Base-by-base conservation (phyloP, 2,329 filamentous ascomycete genomes). In the Colletotrichum nymphaeae region DNA sequence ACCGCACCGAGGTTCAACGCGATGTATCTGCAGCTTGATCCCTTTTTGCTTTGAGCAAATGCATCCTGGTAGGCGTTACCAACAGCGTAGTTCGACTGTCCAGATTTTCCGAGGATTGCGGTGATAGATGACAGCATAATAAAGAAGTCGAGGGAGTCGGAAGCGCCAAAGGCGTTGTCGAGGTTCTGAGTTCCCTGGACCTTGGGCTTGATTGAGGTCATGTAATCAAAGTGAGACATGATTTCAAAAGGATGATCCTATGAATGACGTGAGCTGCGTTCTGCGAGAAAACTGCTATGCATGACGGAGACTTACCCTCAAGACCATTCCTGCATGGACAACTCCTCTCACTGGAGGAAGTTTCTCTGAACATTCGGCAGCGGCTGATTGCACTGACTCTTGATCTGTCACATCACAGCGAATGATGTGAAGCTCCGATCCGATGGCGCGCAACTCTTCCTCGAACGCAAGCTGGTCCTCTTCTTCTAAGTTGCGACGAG, bases 311-410 rank as follows among this genome's bases (percentile, higher is more conserved):
- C 57, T 55, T 46, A 76, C 76, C 12, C 64, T 70, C 28, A 84
- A 77, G 1, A 86, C 83, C 84, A 87, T 85, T 3, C 84, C 82
- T 4, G 79, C 79, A 58, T 87, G 84, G 53, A 88, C 79, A 19
- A 86, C 80, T 11, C 86, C 86, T 46, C 78, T 77, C 28, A 87
- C 80, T 1, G 84, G 83, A 66, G 76, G 76, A 16, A 79, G 59
- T 3, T 67, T 42, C n/a, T 60, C 16, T 11, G 56, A 30, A 32
- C 62, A 69, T 52, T 66, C 37, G 19, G 32, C 59, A 30, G 70
- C 52, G 71, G 22, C 72, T 73, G 32, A 73, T 67, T 71, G 46
- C 22, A 73, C 55, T 46, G 35, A 24, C 49, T 72, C 57, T 22
- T 19, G 5, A 37, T 59, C 57, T 12, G 57, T 59, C 9, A 85